These are phyloP conservation scores for Ceratobasidium sp. DNA, from an alignment of 1,284 basidiomycete species.

Conservation along the genomic window DNA sequence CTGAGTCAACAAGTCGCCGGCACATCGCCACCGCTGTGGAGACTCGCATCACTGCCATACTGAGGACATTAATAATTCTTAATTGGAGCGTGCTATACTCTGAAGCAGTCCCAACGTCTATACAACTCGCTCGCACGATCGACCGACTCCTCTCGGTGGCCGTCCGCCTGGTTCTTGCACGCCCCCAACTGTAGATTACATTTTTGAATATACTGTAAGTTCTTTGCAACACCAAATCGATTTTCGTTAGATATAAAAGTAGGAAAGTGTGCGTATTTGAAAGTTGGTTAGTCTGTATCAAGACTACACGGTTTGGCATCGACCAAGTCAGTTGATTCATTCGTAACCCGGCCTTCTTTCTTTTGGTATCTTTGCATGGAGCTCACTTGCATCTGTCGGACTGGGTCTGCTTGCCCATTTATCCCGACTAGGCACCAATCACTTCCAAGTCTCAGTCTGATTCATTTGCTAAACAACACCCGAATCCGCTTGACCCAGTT, in stretches of 20 bases:
- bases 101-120: neutral
- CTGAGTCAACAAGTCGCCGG: slow-evolving; percentile 1
- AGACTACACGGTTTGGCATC: too few species aligned
- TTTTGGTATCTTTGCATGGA: neutral
- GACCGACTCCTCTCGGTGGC: neutral
- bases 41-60: neutral
- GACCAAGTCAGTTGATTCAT: too few species aligned
- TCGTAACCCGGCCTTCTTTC: neutral
- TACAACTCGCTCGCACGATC: neutral
- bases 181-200: neutral
- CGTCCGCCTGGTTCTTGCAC: neutral
- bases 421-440: neutral
- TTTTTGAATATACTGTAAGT: neutral
- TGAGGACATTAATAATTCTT: too few species aligned
- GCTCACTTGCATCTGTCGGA: neutral
- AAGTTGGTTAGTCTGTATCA: neutral
- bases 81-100: neutral
- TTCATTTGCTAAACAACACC: too few species aligned
- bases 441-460: too few species aligned
- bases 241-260: neutral
- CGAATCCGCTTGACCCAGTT: too few species aligned
- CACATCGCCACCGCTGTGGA: neutral
- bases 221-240: neutral
- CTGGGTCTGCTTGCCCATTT: neutral
- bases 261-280: neutral